phyloP scores from a whole-genome alignment of 2,329 filamentous ascomycete genomes.

The Paracoccidioides brasiliensis region DNA sequence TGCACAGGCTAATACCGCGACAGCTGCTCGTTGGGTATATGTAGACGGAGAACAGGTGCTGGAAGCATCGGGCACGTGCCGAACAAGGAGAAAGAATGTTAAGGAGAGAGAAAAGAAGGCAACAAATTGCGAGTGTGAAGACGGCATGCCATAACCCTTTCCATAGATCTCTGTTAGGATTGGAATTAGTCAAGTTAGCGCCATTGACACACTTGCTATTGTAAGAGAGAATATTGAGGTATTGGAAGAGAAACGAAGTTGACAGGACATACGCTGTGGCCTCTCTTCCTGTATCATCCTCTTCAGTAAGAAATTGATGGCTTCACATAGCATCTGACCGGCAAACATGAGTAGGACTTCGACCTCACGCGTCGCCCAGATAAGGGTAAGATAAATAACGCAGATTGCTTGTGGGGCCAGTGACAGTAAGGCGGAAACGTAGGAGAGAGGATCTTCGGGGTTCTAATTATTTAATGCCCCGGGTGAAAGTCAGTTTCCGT shows the following conservation, averaged over 20 bases:
- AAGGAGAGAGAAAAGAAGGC: conserved; percentile 81
- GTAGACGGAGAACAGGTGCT: conserved; percentile 25
- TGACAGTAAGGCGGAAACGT: conserved; percentile 83
- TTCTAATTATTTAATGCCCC: conserved; percentile 45
- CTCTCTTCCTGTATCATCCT: conserved; percentile 84
- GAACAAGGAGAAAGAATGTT: conserved; percentile 67
- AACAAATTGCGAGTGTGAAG: conserved; percentile 89
- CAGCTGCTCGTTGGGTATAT: conserved; percentile 43
- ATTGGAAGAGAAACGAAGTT: conserved; percentile 6
- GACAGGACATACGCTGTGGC: conserved; percentile 50
- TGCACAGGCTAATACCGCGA: conserved; percentile 45
- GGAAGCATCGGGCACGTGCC: conserved; percentile 48
- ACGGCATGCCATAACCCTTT: conserved; percentile 96
- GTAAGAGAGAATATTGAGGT: too few species aligned
- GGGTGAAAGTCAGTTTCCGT: conserved; percentile 1
- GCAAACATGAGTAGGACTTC: conserved; percentile 83
- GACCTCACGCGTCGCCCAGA: conserved; percentile 81
- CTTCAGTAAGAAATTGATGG: conserved; percentile 78
- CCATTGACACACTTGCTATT: background rate
- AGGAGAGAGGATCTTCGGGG: conserved; percentile 70
- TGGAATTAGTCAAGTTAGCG: background rate
- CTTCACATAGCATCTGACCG: conserved; percentile 86
- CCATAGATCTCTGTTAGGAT: conserved; percentile 37
- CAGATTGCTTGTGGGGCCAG: conserved; percentile 85
- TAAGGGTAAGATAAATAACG: conserved; percentile 76